These are phyloP conservation scores for Eutrema japonicum DNA, from an alignment of 345 rosid species.

Conservation along the genomic window DNA sequence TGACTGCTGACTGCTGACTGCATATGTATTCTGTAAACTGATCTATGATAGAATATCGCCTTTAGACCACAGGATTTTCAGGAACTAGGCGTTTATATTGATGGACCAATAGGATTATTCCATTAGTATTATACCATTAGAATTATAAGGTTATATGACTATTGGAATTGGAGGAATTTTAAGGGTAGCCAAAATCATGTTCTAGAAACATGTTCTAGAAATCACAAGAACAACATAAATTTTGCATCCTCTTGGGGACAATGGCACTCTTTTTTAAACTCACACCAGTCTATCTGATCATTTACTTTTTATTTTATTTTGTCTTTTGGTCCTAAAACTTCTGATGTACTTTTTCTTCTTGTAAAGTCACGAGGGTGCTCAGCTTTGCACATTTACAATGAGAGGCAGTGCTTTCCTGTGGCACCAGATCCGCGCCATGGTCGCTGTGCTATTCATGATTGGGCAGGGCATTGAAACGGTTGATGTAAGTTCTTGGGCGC, in stretches of 20 bases:
- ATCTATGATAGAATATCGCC: background rate
- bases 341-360: conserved; percentile 25
- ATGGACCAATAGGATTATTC: conserved; percentile 3
- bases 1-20: conserved; percentile 17
- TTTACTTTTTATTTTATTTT: background rate
- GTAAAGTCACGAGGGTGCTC: conserved; percentile 62
- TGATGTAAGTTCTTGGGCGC: conserved; percentile 58
- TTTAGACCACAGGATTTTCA: background rate
- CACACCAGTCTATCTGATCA: conserved; percentile 1
- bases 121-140: background rate
- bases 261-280: background rate
- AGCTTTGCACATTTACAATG: conserved; percentile 70
- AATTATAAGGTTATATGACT: background rate
- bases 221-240: background rate
- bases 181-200: background rate
- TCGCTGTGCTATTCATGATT: conserved; percentile 87
- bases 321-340: conserved; percentile 24
- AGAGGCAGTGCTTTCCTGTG: conserved; percentile 92
- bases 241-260: background rate
- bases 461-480: conserved; percentile 85
- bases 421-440: conserved; percentile 97
- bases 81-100: background rate
- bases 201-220: conserved; percentile 20
- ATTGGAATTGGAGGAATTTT: background rate
- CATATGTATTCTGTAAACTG: conserved; percentile 15